Evolutionary conservation across 2,329 filamentous ascomycete species (phyloP), one percentile per base, ranked within the genome.

Genomic region (Sphaerulina populicola): DNA sequence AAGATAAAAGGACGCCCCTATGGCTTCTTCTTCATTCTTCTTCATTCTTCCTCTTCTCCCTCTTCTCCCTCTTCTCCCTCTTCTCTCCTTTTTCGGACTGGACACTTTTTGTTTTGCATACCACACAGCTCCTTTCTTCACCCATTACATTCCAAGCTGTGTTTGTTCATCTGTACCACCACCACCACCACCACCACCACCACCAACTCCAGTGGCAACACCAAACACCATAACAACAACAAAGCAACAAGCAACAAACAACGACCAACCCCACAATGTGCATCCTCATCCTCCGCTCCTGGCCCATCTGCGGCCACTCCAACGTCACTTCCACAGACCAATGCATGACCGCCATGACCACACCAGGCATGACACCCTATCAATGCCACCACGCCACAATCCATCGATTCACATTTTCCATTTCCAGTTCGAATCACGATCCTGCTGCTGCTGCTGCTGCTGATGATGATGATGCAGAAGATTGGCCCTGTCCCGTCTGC

Each of bases 201-300:
- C 2, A 18, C 18, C 18, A 18, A 18, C 18, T 18, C 18, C 18
- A 18, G 18, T 18, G 18, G 18, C 18, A 18, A 18, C 18, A 18
- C 18, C 18, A 18, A 18, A 18, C 18, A n/a, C n/a, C n/a, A n/a
- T n/a, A n/a, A n/a, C n/a, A n/a, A n/a, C n/a, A n/a, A 23, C 30
- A 27, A 42, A 44, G 8, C 27, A 33, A 15, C 30, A n/a, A 43
- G 30, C 9, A 23, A 30, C 41, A 31, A 44, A 31, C 12, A 30
- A 23, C 31, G 18, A 8, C 6, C 31, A 27, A 9, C 4, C 33
- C 31, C 33, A 48, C n/a, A 27, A 58, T 58, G 56, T 58, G 56
- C 31, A 56, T 58, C 46, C 46, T 58, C 37, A 51, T 47, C 18
- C 46, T 56, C 6, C 37, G 53, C 35, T 44, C 51, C 30, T 56